phyloP scores from a whole-genome alignment of 2,329 filamentous ascomycete genomes.

The Apiospora aurea region DNA sequence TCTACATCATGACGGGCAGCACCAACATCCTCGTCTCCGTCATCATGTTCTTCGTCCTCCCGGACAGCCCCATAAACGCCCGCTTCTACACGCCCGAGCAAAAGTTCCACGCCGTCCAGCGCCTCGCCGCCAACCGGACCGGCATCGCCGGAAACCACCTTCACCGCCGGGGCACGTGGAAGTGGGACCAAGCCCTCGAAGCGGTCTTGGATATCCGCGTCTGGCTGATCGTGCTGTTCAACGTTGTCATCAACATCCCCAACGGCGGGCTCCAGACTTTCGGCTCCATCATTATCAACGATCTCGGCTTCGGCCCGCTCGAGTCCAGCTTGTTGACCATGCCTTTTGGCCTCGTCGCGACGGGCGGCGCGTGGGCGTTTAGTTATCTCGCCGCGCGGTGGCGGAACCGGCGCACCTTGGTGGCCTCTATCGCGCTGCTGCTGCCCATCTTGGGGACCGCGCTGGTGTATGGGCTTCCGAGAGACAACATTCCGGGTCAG shows the following conservation, averaged over 20 bases:
- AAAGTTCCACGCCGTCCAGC: slow-evolving; percentile 40
- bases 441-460: slow-evolving; percentile 35
- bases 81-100: slow-evolving; percentile 41
- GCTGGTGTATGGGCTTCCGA: slow-evolving; percentile 33
- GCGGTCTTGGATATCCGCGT: slow-evolving; percentile 36
- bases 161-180: slow-evolving; percentile 33
- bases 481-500: slow-evolving; percentile 45
- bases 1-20: slow-evolving; percentile 41
- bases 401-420: slow-evolving; percentile 34
- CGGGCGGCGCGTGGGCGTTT: slow-evolving; percentile 34
- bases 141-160: slow-evolving; percentile 39
- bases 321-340: slow-evolving; percentile 35
- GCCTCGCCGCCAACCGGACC: slow-evolving; percentile 46
- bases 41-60: slow-evolving; percentile 39
- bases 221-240: slow-evolving; percentile 40
- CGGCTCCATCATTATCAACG: slow-evolving; percentile 37
- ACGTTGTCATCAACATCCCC: slow-evolving; percentile 40
- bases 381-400: slow-evolving; percentile 34
- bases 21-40: slow-evolving; percentile 41
- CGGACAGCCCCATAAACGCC: slow-evolving; percentile 47
- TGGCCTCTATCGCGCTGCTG: slow-evolving; percentile 32
- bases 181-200: slow-evolving; percentile 40
- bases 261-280: slow-evolving; percentile 40
- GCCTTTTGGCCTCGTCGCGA: slow-evolving; percentile 36
- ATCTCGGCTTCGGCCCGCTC: slow-evolving; percentile 34